phyloP scores from a whole-genome alignment of 1,284 basidiomycete species.

The Pseudomicrostroma phylloplanum region DNA sequence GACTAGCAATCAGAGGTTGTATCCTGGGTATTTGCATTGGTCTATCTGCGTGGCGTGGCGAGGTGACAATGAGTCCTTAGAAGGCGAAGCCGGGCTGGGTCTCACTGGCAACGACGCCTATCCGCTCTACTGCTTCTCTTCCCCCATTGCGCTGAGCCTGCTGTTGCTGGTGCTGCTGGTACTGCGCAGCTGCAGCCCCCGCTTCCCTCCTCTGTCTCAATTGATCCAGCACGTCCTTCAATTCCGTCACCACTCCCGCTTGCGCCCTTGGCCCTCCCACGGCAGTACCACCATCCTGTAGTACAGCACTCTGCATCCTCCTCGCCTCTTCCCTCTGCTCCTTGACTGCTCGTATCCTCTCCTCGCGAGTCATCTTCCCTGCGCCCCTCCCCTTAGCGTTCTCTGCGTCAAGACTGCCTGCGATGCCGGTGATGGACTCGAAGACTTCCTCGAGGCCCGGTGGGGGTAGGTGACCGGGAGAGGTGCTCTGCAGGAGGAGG shows the following conservation, averaged over 20 bases:
- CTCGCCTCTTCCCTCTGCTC: conserved; percentile 15
- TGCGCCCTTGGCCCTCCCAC: neutral
- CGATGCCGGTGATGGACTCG: conserved; percentile 35
- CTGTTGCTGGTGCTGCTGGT: no score
- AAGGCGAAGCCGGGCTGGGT: no score
- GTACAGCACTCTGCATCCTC: neutral
- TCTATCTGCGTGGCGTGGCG: no score
- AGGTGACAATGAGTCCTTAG: no score
- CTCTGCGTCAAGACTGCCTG: conserved; percentile 9
- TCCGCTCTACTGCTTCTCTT: no score
- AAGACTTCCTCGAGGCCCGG: conserved; percentile 43
- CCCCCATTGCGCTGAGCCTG: no score
- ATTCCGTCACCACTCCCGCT: neutral
- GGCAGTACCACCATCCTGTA: neutral
- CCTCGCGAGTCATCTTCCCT: conserved; percentile 26
- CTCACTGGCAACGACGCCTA: no score
- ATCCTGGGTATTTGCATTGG: no score
- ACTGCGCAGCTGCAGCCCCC: no score
- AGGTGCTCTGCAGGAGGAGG: conserved; percentile 27
- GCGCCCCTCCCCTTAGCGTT: conserved; percentile 9
- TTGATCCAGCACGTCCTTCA: conserved; percentile 6
- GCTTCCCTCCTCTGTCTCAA: neutral
- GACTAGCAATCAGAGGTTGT: no score
- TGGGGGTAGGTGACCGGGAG: conserved; percentile 32
- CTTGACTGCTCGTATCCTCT: conserved; percentile 28